Conservation (phyloP, 192 early-diverging fungal species). For the Backusella tarrabulga region DNA sequence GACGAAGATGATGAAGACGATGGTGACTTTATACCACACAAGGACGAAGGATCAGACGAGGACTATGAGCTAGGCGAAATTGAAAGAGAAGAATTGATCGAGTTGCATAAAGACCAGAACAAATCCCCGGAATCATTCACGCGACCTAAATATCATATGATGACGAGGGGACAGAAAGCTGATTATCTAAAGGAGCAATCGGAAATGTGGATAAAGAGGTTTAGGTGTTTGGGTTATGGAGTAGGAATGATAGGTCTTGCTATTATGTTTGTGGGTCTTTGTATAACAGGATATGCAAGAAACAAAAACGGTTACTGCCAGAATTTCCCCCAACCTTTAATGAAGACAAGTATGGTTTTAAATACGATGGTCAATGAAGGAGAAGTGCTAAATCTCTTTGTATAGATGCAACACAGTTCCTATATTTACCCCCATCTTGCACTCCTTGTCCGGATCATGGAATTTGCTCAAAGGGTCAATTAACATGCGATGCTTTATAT, state of each 20-base stretch:
- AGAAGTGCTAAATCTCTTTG: background rate
- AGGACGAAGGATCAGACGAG: background rate
- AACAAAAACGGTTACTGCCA: constrained; percentile 7
- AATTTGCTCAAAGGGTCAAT: constrained; percentile 1
- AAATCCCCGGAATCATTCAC: background rate
- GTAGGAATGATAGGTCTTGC: background rate
- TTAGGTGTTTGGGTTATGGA: background rate
- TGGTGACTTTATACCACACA: background rate
- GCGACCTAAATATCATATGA: background rate
- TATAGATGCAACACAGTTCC: background rate
- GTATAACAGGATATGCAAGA: background rate
- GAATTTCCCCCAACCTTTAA: background rate
- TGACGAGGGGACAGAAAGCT: background rate
- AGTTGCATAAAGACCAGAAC: background rate
- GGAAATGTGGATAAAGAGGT: background rate
- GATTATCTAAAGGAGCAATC: background rate
- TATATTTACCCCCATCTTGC: background rate
- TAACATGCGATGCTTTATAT: constrained; percentile 2
- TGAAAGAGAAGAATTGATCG: background rate
- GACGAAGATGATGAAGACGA: background rate
- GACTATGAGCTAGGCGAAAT: background rate
- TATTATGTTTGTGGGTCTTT: background rate
- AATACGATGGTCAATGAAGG: background rate
- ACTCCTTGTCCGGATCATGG: constrained; percentile 10
- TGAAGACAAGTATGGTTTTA: constrained; percentile 6